Conservation (phyloP, 2,329 filamentous ascomycete genomes). For the Cladobotryum mycophilum region DNA sequence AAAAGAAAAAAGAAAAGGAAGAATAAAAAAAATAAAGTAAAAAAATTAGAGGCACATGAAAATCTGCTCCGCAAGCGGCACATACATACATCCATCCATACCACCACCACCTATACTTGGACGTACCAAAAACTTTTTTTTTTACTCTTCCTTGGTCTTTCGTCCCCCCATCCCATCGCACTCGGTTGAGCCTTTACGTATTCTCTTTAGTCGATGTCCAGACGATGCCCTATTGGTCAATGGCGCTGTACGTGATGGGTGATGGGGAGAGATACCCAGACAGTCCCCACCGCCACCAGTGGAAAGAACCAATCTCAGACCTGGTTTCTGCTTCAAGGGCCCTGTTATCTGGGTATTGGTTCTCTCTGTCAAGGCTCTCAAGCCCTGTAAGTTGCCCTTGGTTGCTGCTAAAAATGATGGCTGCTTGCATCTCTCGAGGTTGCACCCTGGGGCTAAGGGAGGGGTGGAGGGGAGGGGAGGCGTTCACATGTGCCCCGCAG, state of each 20-base stretch:
- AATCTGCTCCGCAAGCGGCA: conserved; percentile 5
- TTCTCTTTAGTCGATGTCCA: neutral
- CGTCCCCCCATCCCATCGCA: conserved; percentile 5
- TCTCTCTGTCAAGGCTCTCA: too few relatives aligned
- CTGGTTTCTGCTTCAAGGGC: neutral
- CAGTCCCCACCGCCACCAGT: conserved; percentile 10
- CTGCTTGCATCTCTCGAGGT: conserved; percentile 1
- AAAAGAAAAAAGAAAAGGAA: conserved; percentile 5
- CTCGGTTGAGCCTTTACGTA: neutral
- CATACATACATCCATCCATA: too few relatives aligned
- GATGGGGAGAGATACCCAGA: neutral
- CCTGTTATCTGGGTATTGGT: neutral
- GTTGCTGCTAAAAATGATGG: conserved; percentile 4
- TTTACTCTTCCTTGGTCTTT: conserved; percentile 5
- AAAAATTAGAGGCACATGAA: neutral
- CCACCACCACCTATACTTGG: neutral
- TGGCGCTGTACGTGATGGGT: conserved; percentile 1
- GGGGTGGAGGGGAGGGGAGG: too few relatives aligned
- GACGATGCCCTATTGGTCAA: conserved; percentile 13
- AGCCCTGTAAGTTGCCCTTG: too few relatives aligned
- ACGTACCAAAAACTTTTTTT: conserved; percentile 11
- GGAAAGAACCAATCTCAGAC: conserved; percentile 2
- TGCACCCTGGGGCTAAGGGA: too few relatives aligned
- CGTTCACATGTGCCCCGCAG: too few relatives aligned
- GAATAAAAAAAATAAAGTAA: conserved; percentile 8